Evolutionary conservation across 176 grass and related monocot species (phyloP).

Genomic region (Ampelocalamus luodianensis): DNA sequence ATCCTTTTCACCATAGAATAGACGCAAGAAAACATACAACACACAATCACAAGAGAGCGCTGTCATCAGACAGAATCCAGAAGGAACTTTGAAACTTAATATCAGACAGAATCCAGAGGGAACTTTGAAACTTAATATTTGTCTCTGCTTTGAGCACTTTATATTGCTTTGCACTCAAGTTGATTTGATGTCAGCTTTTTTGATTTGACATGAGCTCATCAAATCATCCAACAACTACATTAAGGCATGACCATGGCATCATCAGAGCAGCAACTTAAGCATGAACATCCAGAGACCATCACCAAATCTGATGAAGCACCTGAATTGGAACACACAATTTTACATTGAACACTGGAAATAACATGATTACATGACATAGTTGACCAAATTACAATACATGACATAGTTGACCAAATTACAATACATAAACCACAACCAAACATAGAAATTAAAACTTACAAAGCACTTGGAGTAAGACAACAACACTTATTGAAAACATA

Average conservation of each 20-base stretch:
- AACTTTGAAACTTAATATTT: constrained; percentile 39
- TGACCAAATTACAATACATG: constrained; percentile 36
- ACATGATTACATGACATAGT: constrained; percentile 15
- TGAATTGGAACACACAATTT: not conserved
- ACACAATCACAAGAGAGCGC: not conserved
- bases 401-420: constrained; percentile 34
- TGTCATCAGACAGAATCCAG: constrained; percentile 44
- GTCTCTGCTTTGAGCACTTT: constrained; percentile 28
- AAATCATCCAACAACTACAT: not conserved
- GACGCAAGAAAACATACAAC: constrained; percentile 34
- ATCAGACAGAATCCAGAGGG: constrained; percentile 38
- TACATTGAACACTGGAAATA: not conserved
- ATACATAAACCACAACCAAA: constrained; percentile 33
- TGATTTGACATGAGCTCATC: not conserved
- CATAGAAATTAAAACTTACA: constrained; percentile 25
- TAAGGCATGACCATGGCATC: not conserved
- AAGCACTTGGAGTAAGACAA: constrained; percentile 19
- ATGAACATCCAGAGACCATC: not conserved
- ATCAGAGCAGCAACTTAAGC: not conserved
- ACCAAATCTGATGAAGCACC: not conserved
- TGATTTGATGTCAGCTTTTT: constrained; percentile 17
- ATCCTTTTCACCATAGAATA: constrained; percentile 15
- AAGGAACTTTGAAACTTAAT: constrained; percentile 34
- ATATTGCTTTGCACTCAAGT: constrained; percentile 44
- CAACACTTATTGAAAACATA: constrained; percentile 26